A percentile compares a stretch with the other conserved stretches of the same genome.
Evolutionary conservation across 495 filamentous ascomycete species (phyloP).

Genomic region (Podospora didyma): DNA sequence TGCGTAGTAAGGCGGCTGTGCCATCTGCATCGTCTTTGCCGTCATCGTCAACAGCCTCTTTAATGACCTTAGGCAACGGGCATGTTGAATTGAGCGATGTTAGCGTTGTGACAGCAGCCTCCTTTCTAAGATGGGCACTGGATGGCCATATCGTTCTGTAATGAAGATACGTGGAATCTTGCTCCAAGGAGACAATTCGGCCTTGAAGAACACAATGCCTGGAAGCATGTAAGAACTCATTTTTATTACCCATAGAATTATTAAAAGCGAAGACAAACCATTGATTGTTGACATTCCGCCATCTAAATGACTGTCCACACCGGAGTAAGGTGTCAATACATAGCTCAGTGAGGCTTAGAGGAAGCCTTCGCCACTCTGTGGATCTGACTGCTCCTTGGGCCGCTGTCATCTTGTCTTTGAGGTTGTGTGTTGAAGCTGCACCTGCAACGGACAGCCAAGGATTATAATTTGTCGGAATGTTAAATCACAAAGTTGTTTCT

Average conservation of each 20-base stretch:
- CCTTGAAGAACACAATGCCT: slow-evolving; percentile 82
- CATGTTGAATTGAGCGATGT: slow-evolving; percentile 6
- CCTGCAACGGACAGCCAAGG: too few species aligned
- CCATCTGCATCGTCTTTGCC: slow-evolving; percentile 45
- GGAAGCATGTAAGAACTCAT: slow-evolving; percentile 12
- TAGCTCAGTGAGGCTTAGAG: slow-evolving; percentile 73
- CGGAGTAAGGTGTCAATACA: slow-evolving; percentile 88
- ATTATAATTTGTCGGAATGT: too few species aligned
- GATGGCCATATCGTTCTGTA: slow-evolving; percentile 67
- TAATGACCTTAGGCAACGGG: not conserved
- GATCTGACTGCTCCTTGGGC: slow-evolving; percentile 21
- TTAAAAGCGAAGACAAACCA: slow-evolving; percentile 50
- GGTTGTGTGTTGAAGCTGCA: too few species aligned
- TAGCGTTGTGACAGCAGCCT: slow-evolving; percentile 11
- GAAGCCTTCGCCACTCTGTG: slow-evolving; percentile 76
- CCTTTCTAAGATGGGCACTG: slow-evolving; percentile 1
- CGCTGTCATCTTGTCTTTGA: slow-evolving; percentile 15
- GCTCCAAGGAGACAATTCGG: slow-evolving; percentile 76
- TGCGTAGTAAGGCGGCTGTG: slow-evolving; percentile 61
- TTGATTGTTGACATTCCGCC: slow-evolving; percentile 79
- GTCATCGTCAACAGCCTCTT: not conserved
- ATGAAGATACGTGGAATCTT: slow-evolving; percentile 74
- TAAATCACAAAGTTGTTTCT: too few species aligned
- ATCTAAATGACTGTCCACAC: slow-evolving; percentile 91
- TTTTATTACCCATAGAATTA: not conserved